phyloP scores from a whole-genome alignment of 768 basidiomycete genomes.

The Boletus fagicola region DNA sequence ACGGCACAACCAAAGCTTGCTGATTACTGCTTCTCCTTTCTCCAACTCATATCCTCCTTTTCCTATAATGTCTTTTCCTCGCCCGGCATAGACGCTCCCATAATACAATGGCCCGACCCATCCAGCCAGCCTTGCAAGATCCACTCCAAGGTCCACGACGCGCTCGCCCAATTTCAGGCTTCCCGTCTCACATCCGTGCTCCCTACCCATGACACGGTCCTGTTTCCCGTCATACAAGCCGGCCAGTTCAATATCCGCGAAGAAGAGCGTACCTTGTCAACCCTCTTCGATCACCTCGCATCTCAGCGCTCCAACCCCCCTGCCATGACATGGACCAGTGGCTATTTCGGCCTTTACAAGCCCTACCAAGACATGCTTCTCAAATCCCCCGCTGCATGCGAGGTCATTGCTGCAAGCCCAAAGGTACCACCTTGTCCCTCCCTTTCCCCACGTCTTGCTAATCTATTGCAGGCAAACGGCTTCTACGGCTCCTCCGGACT shows the following conservation, averaged over 20 bases:
- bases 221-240: conserved; percentile 86
- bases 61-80: conserved; percentile 52
- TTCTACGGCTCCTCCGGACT: conserved; percentile 89
- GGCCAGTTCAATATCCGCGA: conserved; percentile 86
- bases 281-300: conserved; percentile 55
- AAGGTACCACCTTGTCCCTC: conserved; percentile 48
- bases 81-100: conserved; percentile 45
- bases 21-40: conserved; percentile 81
- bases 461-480: conserved; percentile 76
- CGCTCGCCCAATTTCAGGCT: conserved; percentile 61
- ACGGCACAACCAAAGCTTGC: conserved; percentile 57
- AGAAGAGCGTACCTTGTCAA: conserved; percentile 65
- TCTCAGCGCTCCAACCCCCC: conserved; percentile 29
- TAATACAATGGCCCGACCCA: conserved; percentile 65
- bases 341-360: conserved; percentile 88
- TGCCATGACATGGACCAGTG: conserved; percentile 83
- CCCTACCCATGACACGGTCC: conserved; percentile 40
- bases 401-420: conserved; percentile 84
- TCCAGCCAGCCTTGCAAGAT: conserved; percentile 68
- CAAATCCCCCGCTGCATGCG: conserved; percentile 52
- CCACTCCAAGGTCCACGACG: conserved; percentile 53
- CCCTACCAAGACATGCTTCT: conserved; percentile 77
- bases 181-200: conserved; percentile 26
- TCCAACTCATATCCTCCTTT: conserved; percentile 63
- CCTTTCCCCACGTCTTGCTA: neutral